A percentile compares a stretch with the other conserved stretches of the same genome.
Conservation (phyloP, 83 land plant genomes). For the Picea mariana region DNA sequence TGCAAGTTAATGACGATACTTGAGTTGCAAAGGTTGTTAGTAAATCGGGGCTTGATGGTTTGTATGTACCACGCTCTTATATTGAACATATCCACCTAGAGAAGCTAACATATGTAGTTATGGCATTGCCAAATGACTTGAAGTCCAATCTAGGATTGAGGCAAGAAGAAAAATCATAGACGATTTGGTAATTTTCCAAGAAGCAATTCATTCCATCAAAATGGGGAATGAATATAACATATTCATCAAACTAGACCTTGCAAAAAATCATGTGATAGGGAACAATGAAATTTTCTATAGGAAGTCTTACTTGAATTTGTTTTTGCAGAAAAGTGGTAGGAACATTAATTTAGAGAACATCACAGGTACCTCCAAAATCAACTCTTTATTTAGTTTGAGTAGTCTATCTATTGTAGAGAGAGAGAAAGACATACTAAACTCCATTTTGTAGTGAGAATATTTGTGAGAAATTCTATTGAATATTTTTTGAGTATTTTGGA, state of each 20-base stretch:
- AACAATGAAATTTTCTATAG: no score
- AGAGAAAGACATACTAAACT: not conserved
- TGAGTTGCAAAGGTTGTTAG: constrained; percentile 21
- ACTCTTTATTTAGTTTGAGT: not conserved
- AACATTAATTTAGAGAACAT: not conserved
- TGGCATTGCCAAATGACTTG: constrained; percentile 24
- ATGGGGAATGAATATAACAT: no score
- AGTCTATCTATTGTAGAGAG: not conserved
- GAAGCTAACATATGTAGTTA: constrained; percentile 37
- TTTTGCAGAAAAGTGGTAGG: not conserved
- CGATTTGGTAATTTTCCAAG: no score
- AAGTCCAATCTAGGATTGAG: constrained; percentile 4
- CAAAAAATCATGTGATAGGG: no score
- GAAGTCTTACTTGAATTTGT: no score
- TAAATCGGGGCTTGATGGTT: constrained; percentile 31
- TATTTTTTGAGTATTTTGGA: not conserved
- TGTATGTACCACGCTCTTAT: constrained; percentile 30
- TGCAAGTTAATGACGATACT: constrained; percentile 32
- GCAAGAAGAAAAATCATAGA: no score
- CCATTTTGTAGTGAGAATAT: not conserved
- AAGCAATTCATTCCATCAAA: no score
- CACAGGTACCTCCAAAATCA: not conserved
- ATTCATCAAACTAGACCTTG: no score
- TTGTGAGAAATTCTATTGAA: not conserved
- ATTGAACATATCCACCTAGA: constrained; percentile 42